Percentiles rank a stretch among this genome's conserved stretches.
Evolutionary conservation across 768 basidiomycete genomes (phyloP).

Genomic region (Calvatia gigantea): DNA sequence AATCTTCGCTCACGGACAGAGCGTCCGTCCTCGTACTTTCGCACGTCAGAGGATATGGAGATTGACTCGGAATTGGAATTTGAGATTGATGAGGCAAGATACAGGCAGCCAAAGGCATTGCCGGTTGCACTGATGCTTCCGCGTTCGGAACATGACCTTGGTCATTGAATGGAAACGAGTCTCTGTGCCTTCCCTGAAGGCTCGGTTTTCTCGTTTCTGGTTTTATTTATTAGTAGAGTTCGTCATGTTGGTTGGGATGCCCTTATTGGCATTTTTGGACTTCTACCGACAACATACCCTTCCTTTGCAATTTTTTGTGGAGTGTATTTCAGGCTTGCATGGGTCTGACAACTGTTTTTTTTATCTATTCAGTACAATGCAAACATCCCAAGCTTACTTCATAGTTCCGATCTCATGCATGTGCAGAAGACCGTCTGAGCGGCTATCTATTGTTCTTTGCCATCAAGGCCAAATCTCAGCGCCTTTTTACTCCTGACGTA

Average conservation of each 20-base stretch:
- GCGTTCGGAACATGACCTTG: background rate
- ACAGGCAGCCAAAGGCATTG: background rate
- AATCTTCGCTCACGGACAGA: conserved; percentile 4
- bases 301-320: too few relatives aligned
- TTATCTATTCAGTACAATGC: too few relatives aligned
- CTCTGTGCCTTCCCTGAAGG: background rate
- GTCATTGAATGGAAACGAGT: background rate
- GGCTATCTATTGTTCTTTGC: too few relatives aligned
- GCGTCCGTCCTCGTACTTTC: conserved; percentile 9
- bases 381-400: too few relatives aligned
- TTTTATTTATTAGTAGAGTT: background rate
- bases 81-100: conserved; percentile 7
- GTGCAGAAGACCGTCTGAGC: too few relatives aligned
- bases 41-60: conserved; percentile 5
- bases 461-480: too few relatives aligned
- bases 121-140: conserved; percentile 3
- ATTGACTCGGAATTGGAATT: conserved; percentile 5
- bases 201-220: background rate
- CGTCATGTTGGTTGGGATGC: background rate
- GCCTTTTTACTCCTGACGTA: too few relatives aligned
- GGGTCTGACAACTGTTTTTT: too few relatives aligned
- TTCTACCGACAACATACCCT: too few relatives aligned
- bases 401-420: too few relatives aligned
- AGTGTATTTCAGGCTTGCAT: too few relatives aligned
- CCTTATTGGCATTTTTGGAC: background rate